Evolutionary conservation across 306 rosid genomes (phyloP).

Genomic region (Castanea crenata): DNA sequence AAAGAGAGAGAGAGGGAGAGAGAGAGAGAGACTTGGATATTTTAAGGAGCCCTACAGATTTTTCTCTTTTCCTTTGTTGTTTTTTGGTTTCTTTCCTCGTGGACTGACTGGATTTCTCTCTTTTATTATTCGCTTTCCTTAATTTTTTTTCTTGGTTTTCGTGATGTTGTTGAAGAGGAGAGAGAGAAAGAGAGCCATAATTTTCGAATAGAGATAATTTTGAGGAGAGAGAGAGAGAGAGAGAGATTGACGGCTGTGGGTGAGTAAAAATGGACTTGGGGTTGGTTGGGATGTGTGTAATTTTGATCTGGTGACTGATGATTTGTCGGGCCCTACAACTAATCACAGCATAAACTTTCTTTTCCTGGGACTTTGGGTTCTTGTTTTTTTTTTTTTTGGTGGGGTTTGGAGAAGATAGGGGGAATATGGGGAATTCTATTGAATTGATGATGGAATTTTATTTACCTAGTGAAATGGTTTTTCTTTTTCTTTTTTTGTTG

Average conservation of each 20-base stretch:
- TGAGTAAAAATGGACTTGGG: background rate
- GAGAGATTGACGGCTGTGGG: slow-evolving; percentile 11
- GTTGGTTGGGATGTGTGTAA: background rate
- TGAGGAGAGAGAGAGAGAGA: background rate
- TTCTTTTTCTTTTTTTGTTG: no score
- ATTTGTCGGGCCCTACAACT: slow-evolving; percentile 27
- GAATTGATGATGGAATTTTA: no score
- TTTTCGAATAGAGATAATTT: background rate
- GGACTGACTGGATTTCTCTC: background rate
- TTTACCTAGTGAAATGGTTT: no score
- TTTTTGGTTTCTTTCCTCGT: no score
- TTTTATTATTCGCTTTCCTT: background rate
- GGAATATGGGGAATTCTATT: no score
- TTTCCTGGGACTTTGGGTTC: background rate
- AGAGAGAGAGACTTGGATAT: slow-evolving; percentile 7
- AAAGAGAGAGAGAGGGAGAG: slow-evolving; percentile 14
- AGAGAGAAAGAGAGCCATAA: background rate
- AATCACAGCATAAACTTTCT: slow-evolving; percentile 23
- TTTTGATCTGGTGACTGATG: slow-evolving; percentile 22
- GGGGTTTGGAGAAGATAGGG: no score
- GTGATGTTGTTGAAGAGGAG: slow-evolving; percentile 9
- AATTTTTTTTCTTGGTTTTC: slow-evolving; percentile 23
- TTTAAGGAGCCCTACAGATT: slow-evolving; percentile 35
- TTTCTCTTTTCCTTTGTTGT: background rate
- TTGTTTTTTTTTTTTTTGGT: no score